Evolutionary conservation across 441 rosid genomes (phyloP).

Genomic region (Theobroma grandiflorum): DNA sequence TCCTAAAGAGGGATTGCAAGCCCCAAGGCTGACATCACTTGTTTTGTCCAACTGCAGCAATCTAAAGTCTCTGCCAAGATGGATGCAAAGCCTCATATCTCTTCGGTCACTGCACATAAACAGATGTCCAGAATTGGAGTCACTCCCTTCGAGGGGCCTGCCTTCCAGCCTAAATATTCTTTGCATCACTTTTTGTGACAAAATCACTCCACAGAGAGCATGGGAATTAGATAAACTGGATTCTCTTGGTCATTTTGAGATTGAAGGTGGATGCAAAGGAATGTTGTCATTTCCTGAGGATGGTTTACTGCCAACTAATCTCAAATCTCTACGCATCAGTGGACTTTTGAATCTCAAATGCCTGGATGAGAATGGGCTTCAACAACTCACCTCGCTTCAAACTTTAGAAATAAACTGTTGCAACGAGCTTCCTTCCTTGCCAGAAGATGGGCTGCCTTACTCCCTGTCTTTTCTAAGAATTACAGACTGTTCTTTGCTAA

Average conservation of each 20-base stretch:
- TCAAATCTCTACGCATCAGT: constrained; percentile 31
- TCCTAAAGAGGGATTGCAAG: not conserved
- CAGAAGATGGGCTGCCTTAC: not conserved
- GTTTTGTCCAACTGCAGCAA: not conserved
- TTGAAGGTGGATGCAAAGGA: constrained; percentile 33
- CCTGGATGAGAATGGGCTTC: not conserved
- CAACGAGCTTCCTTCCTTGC: not conserved
- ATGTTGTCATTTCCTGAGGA: constrained; percentile 27
- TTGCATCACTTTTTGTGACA: constrained; percentile 26
- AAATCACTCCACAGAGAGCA: constrained; percentile 28
- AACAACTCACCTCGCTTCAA: not conserved
- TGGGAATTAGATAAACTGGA: constrained; percentile 37
- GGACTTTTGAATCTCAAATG: constrained; percentile 21
- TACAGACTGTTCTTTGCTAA: not conserved
- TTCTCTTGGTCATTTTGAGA: constrained; percentile 22
- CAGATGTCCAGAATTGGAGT: constrained; percentile 23
- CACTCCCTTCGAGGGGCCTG: constrained; percentile 32
- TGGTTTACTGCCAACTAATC: constrained; percentile 36
- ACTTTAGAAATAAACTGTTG: not conserved
- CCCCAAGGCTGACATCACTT: not conserved
- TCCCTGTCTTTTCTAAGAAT: not conserved
- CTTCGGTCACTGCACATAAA: constrained; percentile 27
- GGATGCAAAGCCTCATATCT: constrained; percentile 5
- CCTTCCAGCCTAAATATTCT: constrained; percentile 21
- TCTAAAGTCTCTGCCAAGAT: not conserved